Percentiles rank a stretch among this genome's conserved stretches.
phyloP scores from a whole-genome alignment of 495 filamentous ascomycete species.

The Penicillium samsonianum region DNA sequence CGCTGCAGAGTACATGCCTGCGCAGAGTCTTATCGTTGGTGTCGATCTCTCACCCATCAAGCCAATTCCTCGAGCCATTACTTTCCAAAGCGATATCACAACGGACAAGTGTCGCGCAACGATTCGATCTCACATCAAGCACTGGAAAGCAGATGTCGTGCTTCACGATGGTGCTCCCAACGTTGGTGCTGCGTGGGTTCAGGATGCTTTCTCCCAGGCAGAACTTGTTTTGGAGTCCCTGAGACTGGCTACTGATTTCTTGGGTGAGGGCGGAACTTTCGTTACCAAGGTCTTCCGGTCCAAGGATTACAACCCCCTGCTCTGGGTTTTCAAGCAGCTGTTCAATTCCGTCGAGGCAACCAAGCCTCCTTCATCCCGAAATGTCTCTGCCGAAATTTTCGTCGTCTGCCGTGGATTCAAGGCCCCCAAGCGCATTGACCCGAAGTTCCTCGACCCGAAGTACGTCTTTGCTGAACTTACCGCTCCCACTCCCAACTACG shows the following conservation, averaged over 20 bases:
- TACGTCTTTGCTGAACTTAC: conserved; percentile 94
- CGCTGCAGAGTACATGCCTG: conserved; percentile 90
- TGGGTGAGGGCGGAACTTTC: conserved; percentile 87
- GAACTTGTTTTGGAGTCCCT: conserved; percentile 90
- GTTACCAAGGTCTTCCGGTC: conserved; percentile 97
- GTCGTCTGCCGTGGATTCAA: conserved; percentile 94
- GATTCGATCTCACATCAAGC: conserved; percentile 86
- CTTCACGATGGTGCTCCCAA: conserved; percentile 98
- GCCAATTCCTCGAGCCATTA: conserved; percentile 86
- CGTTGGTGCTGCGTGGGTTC: conserved; percentile 96
- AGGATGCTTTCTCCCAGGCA: conserved; percentile 97
- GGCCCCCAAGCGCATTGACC: conserved; percentile 89
- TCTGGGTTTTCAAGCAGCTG: conserved; percentile 98
- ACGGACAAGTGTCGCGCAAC: conserved; percentile 96
- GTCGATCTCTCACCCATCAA: conserved; percentile 97
- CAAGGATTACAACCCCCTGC: conserved; percentile 94
- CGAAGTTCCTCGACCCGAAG: conserved; percentile 85
- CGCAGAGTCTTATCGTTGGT: conserved; percentile 85
- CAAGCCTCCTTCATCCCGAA: conserved; percentile 93
- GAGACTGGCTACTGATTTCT: conserved; percentile 91
- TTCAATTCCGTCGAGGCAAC: conserved; percentile 95
- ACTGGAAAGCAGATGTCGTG: conserved; percentile 97
- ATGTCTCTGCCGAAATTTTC: conserved; percentile 97
- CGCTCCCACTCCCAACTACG: conserved; percentile 87
- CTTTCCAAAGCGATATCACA: conserved; percentile 97